Conservation (phyloP, 495 filamentous ascomycete species). For the Collariella sp. region DNA sequence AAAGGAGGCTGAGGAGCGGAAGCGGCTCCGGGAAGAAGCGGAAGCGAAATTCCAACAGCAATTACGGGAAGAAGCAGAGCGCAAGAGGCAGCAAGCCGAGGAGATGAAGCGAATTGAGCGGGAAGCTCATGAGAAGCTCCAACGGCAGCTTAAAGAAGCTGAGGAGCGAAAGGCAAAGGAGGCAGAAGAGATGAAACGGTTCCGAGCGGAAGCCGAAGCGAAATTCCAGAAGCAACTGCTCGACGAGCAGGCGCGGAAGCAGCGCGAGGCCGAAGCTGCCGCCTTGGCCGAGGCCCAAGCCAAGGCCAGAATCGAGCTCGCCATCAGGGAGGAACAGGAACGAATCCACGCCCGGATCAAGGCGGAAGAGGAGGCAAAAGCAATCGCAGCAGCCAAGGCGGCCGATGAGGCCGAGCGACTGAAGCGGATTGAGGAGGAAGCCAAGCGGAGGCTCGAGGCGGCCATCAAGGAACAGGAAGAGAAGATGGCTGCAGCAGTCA, state of each 20-base stretch:
- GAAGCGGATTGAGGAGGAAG: conserved; percentile 30
- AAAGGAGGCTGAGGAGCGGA: conserved; percentile 38
- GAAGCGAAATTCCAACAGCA: neutral
- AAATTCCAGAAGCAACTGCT: conserved; percentile 33
- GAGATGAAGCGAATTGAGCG: conserved; percentile 33
- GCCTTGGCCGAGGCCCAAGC: conserved; percentile 37
- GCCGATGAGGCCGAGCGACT: conserved; percentile 22
- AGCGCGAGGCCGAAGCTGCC: conserved; percentile 41
- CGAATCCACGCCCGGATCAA: conserved; percentile 14
- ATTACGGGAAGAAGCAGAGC: conserved; percentile 22
- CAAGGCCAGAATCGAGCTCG: conserved; percentile 30
- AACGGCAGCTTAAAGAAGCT: conserved; percentile 27
- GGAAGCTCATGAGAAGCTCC: conserved; percentile 37
- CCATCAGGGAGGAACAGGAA: conserved; percentile 27
- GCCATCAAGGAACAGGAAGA: conserved; percentile 45
- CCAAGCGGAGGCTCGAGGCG: conserved; percentile 43
- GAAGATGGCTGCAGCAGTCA: conserved; percentile 19
- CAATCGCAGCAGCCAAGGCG: conserved; percentile 27
- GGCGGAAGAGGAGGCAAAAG: conserved; percentile 22
- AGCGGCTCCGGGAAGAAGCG: conserved; percentile 10
- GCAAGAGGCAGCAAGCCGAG: conserved; percentile 29
- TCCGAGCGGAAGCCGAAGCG: conserved; percentile 29
- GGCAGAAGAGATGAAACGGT: conserved; percentile 26
- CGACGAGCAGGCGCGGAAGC: conserved; percentile 40
- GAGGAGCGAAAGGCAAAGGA: conserved; percentile 30